These are phyloP conservation scores for Cyberlindnera xylosilytica DNA, from an alignment of 805 yeast genomes.

Conservation along the genomic window DNA sequence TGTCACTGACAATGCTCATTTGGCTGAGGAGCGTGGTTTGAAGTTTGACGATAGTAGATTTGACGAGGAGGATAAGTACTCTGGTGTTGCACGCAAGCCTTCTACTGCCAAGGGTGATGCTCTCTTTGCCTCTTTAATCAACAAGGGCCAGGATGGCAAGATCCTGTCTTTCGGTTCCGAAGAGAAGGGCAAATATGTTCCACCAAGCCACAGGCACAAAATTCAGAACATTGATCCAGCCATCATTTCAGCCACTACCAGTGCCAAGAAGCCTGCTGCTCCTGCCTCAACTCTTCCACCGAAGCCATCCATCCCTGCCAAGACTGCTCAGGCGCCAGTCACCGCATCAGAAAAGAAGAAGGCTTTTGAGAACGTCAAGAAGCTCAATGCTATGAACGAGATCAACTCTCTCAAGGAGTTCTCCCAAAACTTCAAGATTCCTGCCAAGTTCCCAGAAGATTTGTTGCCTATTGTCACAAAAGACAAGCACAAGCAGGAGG, in stretches of 20 bases:
- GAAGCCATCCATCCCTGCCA: not conserved
- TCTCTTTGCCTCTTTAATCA: conserved; percentile 27
- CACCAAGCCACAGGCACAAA: conserved; percentile 54
- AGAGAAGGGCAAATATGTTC: conserved; percentile 38
- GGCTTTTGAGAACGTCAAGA: conserved; percentile 21
- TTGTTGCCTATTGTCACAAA: conserved; percentile 68
- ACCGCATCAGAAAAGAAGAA: conserved; percentile 1
- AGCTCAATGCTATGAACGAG: conserved; percentile 55
- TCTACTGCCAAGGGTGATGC: conserved; percentile 24
- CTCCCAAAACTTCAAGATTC: conserved; percentile 76
- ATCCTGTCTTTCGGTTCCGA: conserved; percentile 42
- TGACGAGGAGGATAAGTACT: conserved; percentile 95
- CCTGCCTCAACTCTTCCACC: not conserved
- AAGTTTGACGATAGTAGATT: conserved; percentile 75
- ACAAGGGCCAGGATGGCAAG: conserved; percentile 29
- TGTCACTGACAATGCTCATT: conserved; percentile 65
- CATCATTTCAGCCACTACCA: conserved; percentile 48
- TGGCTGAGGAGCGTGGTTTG: conserved; percentile 90
- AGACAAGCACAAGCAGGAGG: conserved; percentile 63
- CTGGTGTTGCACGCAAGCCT: conserved; percentile 59
- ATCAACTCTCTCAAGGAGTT: conserved; percentile 72
- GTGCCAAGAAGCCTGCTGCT: not conserved
- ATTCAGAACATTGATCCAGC: conserved; percentile 57
- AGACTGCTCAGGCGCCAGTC: no score
- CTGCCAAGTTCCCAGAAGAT: conserved; percentile 47